These are phyloP conservation scores for Oldenlandia corymbosa DNA, from an alignment of 257 asterid species.

Conservation along the genomic window DNA sequence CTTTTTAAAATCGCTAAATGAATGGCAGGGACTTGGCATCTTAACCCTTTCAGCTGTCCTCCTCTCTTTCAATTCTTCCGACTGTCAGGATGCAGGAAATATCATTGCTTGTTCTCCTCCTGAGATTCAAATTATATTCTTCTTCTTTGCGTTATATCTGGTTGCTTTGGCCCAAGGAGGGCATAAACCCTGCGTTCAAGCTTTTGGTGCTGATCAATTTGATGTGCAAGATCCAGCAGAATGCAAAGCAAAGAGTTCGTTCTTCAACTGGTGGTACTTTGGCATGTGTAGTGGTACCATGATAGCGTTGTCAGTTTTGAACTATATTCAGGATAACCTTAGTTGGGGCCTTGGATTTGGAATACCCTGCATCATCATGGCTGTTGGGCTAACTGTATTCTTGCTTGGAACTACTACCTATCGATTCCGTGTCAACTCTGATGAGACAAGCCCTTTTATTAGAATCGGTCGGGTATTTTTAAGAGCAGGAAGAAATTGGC, in stretches of 20 bases:
- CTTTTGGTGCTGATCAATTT: slow-evolving; percentile 23
- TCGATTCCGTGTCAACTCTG: background rate
- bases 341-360: slow-evolving; percentile 8
- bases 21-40: slow-evolving; percentile 17
- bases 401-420: slow-evolving; percentile 15
- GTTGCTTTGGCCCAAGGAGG: slow-evolving; percentile 20
- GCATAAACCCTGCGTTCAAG: slow-evolving; percentile 23
- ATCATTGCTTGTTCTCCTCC: slow-evolving; percentile 13
- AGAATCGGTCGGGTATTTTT: slow-evolving; percentile 17
- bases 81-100: background rate
- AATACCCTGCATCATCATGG: slow-evolving; percentile 16
- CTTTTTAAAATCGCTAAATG: background rate
- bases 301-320: slow-evolving; percentile 6
- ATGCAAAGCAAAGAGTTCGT: slow-evolving; percentile 18
- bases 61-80: background rate
- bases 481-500: slow-evolving; percentile 10
- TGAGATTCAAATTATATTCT: slow-evolving; percentile 4
- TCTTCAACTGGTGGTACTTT: slow-evolving; percentile 23
- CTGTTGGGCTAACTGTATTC: slow-evolving; percentile 10
- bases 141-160: slow-evolving; percentile 15
- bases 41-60: slow-evolving; percentile 6
- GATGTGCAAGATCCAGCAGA: slow-evolving; percentile 19
- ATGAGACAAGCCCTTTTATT: slow-evolving; percentile 6
- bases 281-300: background rate
- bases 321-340: slow-evolving; percentile 14